phyloP scores from a whole-genome alignment of 106 monocot species.

The Narthecium ossifragum region DNA sequence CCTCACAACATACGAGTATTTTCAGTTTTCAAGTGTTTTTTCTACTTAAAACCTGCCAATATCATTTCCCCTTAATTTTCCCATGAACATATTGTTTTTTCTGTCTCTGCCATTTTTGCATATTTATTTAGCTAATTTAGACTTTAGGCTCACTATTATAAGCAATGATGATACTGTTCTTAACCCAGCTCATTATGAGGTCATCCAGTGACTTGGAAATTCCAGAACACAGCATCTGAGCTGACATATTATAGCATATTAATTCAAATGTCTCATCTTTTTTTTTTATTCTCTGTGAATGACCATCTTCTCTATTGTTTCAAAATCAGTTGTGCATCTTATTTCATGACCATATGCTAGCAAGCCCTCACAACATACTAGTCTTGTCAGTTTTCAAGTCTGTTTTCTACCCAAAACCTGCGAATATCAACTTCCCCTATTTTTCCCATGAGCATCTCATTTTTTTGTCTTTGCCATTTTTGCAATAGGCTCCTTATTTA shows the following conservation, averaged over 20 bases:
- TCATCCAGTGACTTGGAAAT: background rate
- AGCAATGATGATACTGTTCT: background rate
- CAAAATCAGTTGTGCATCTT: background rate
- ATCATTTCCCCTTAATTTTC: too few species aligned
- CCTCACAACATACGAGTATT: background rate
- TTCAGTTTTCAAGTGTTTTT: background rate
- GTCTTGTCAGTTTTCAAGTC: too few species aligned
- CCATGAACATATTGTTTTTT: too few species aligned
- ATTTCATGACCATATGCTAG: background rate
- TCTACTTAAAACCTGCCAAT: background rate
- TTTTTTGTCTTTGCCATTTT: background rate
- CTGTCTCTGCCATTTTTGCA: too few species aligned
- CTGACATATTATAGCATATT: too few species aligned
- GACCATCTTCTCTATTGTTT: background rate
- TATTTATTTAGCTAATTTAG: too few species aligned
- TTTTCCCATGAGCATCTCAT: too few species aligned
- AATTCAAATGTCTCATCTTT: background rate
- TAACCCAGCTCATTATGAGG: conserved; percentile 3
- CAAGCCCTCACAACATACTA: background rate
- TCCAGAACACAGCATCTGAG: background rate
- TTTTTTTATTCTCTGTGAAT: background rate
- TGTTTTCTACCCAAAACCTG: too few species aligned
- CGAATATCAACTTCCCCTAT: background rate
- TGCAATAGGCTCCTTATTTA: too few species aligned
- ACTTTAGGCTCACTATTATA: background rate